Base-by-base conservation (phyloP, 768 basidiomycete species). In the Termitomyces sp. region DNA sequence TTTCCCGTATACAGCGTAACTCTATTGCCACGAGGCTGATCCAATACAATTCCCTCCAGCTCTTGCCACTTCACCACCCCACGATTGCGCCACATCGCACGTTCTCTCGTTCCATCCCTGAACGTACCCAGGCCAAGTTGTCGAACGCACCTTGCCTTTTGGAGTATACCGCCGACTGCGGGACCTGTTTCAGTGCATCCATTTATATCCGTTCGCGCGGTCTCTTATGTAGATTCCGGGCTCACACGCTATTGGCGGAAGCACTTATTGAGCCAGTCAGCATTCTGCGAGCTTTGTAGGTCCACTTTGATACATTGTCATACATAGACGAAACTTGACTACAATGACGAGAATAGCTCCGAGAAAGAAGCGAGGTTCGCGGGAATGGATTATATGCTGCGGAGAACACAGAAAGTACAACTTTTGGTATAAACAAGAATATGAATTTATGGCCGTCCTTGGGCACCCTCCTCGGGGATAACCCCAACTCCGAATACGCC, bases 401-500 rank as follows among this genome's bases (percentile, higher is more conserved):
- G 36, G n/a, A 26, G 37, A 12, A 10, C n/a, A 45, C 33, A 42
- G 26, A 58, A 37, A 50, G 41, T 41, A 52, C 51, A 52, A 20
- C 26, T 52, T 29, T 51, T 50, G 42, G 49, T 56, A 54, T 33
- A 54, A 51, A 13, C 41, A 41, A 31, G n/a, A 39, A 18, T 26
- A 52, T n/a, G 47, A 45, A 48, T 63, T 64, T 57, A 64, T 49
- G 62, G 29, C 34, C 53, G 56, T 54, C 54, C 51, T 49, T 60
- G 62, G 47, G 66, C 62, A 59, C 62, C 56, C 62, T 66, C 66
- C 22, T 68, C 68, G 29, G 58, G 57, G 16, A 66, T 64, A 4
- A 46, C 51, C 18, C 59, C 69, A 56, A 44, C 60, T n/a, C 58
- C 65, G 36, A 61, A 63, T 18, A 74, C 70, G 57, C 81, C 77